Percentiles rank a stretch among this genome's conserved stretches.
phyloP scores from a whole-genome alignment of 176 grass and related monocot genomes.

The Raddia distichophylla region DNA sequence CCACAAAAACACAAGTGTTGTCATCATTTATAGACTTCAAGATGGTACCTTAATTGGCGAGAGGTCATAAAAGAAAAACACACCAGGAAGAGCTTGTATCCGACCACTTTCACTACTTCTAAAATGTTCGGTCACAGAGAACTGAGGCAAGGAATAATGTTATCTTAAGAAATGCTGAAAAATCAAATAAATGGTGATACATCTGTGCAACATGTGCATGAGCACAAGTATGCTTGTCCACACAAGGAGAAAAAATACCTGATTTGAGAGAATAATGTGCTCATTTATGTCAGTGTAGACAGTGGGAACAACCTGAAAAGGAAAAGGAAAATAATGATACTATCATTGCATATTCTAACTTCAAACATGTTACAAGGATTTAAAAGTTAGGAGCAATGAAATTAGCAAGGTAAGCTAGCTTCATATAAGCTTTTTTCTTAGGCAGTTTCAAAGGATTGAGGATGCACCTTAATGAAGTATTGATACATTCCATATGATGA shows the following conservation, averaged over 20 bases:
- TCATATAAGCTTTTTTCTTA: conserved; percentile 7
- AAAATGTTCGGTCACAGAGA: conserved; percentile 96
- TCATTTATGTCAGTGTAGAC: conserved; percentile 86
- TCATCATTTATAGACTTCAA: conserved; percentile 29
- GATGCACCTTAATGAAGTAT: conserved; percentile 92
- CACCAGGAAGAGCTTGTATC: conserved; percentile 83
- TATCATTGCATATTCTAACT: conserved; percentile 1
- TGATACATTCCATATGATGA: conserved; percentile 95
- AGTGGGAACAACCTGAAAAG: conserved; percentile 80
- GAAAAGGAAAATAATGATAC: not conserved
- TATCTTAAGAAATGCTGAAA: conserved; percentile 33
- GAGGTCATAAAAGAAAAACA: conserved; percentile 99
- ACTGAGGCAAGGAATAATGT: conserved; percentile 53
- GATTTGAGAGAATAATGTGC: conserved; percentile 89
- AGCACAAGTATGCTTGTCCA: conserved; percentile 9
- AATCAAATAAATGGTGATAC: not conserved
- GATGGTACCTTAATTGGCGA: conserved; percentile 87
- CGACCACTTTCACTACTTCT: conserved; percentile 75
- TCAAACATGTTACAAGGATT: not conserved
- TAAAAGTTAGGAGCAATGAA: conserved; percentile 26
- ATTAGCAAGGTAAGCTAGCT: conserved; percentile 12
- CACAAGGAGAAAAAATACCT: conserved; percentile 56
- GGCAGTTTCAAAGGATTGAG: not conserved
- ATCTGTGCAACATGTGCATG: not conserved
- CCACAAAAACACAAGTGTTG: not conserved